A percentile compares a stretch with the other conserved stretches of the same genome.
Conservation (phyloP, 176 grass and related monocot genomes). For the Eleusine coracana region DNA sequence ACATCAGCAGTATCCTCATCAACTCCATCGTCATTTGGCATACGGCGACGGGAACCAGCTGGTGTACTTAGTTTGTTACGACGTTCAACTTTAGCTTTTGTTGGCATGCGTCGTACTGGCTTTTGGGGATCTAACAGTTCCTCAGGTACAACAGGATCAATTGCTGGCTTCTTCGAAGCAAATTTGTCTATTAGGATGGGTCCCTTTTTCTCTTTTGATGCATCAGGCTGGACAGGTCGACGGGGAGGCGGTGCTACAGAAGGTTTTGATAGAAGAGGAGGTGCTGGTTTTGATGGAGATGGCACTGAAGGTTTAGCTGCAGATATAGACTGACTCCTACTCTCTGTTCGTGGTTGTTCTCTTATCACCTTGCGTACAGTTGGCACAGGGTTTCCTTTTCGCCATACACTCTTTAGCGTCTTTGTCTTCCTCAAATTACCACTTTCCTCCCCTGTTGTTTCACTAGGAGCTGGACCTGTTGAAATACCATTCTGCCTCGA, state of each 20-base stretch:
- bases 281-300: constrained; percentile 44
- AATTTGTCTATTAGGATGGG: constrained; percentile 94
- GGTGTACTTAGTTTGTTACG: constrained; percentile 49
- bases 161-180: constrained; percentile 64
- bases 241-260: constrained; percentile 54
- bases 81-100: constrained; percentile 71
- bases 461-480: constrained; percentile 35
- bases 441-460: constrained; percentile 36
- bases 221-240: constrained; percentile 45
- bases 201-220: constrained; percentile 67
- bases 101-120: constrained; percentile 55
- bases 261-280: constrained; percentile 57
- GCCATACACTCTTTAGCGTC: constrained; percentile 87
- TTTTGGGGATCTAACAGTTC: constrained; percentile 63
- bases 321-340: constrained; percentile 39
- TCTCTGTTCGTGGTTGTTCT: constrained; percentile 61
- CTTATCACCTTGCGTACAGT: constrained; percentile 61
- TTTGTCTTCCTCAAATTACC: constrained; percentile 60
- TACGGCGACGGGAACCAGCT: constrained; percentile 45
- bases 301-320: constrained; percentile 38
- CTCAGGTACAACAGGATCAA: constrained; percentile 72
- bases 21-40: constrained; percentile 48
- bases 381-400: constrained; percentile 81
- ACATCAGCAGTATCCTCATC: constrained; percentile 62
- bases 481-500: constrained; percentile 47